Evolutionary conservation across 257 asterid species (phyloP), one percentile per base, ranked within the genome.

Genomic region (Knoxia roxburghii): DNA sequence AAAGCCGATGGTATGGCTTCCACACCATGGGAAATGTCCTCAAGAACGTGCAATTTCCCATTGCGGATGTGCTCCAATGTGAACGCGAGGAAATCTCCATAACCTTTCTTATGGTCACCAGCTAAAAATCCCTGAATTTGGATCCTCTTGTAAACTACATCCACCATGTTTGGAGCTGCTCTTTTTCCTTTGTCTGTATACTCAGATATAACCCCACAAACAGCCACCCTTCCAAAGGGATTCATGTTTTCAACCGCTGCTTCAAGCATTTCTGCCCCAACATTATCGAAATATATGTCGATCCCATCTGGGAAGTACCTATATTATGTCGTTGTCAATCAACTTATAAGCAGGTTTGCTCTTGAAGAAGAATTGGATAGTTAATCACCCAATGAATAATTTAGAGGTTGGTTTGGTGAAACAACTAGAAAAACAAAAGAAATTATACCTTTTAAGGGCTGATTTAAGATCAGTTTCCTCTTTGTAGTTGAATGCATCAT

Each of bases 401-500:
- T n/a, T n/a, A n/a, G n/a, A n/a, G n/a, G n/a, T n/a, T n/a, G n/a
- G n/a, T n/a, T n/a, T n/a, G n/a, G n/a, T n/a, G n/a, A n/a, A n/a
- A n/a, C n/a, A n/a, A n/a, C n/a, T n/a, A n/a, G n/a, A n/a, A n/a
- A n/a, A n/a, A n/a, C n/a, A n/a, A n/a, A n/a, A n/a, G n/a, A n/a
- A n/a, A n/a, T n/a, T n/a, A n/a, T n/a, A 88, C 96, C 90, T 85
- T 71, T 74, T 77, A 0, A 89, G 87, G 55, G 97, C 76, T 5
- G 86, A 52, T 20, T 82, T 81, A 52, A 87, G 86, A 71, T 87
- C 78, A 52, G 68, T 67, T 80, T 85, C 95, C 26, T 89, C 85
- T 75, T 87, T 89, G 77, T 87, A 87, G 81, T 89, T 89, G 81
- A 89, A 89, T 41, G 94, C 97, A 62, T 89, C 88, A 41, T 89